Evolutionary conservation across 148 eudicot genomes (phyloP), one percentile per base, ranked within the genome.

Genomic region (Rhododendron mucronatum): DNA sequence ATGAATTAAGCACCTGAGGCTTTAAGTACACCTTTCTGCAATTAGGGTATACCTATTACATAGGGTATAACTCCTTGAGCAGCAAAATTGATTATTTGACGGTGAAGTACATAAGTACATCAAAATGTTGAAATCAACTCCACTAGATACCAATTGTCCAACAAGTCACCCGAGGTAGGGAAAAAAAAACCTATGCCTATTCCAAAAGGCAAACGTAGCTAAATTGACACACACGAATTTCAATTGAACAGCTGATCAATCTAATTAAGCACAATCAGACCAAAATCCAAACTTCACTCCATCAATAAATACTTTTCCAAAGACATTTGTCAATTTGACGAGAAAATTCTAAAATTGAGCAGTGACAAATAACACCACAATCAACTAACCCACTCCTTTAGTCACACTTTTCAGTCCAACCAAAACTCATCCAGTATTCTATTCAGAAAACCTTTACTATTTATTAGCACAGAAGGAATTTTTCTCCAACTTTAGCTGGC

Each of bases 321-420:
- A 69, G 76, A 35, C 76, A 30, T 71, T 14, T 71, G 76, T 30
- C 20, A 33, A 33, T 71, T 71, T 30, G 30, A 30, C 41, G 39
- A 28, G 8, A 4, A 71, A 71, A 13, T 71, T 71, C 76, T 71
- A 71, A 30, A 87, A 41, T 76, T 9, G 81, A 80, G 61, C 59
- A 23, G 81, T 41, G 51, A 78, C 53, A 78, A n/a, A 12, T 5
- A 44, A 5, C 55, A 78, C 55, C 81, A 26, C 35, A 80, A 80
- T 15, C 35, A 12, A 47, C 59, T 26, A 2, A 35, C 7, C 59
- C 69, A 57, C 84, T 57, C 71, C 47, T 53, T 57, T 20, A 55
- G 39, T 63, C 59, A 37, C 65, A 14, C 81, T 78, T 35, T 71
- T 87, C 55, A 85, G 51, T 44, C 14, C 14, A 87, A 85, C 86